phyloP scores from a whole-genome alignment of 257 asterid genomes.

The Solanum sejunctum region DNA sequence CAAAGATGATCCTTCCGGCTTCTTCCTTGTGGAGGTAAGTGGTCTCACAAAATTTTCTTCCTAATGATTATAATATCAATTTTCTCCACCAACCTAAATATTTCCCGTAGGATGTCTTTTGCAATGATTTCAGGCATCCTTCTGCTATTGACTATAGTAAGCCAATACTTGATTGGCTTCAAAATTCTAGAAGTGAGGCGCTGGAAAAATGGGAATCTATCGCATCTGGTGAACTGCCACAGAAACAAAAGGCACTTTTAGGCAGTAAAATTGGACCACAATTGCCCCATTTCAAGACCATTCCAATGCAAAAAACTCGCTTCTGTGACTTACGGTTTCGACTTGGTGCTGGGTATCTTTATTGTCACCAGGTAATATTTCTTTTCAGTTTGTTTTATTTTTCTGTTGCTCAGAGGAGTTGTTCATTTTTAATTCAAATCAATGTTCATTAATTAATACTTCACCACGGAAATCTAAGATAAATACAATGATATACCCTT shows the following conservation, averaged over 20 bases:
- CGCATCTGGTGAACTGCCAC: constrained; percentile 52
- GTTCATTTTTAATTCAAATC: neutral
- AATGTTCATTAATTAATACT: neutral
- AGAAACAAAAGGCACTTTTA: constrained; percentile 53
- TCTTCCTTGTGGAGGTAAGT: constrained; percentile 75
- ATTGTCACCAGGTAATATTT: constrained; percentile 72
- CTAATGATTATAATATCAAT: neutral
- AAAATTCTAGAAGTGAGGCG: constrained; percentile 53
- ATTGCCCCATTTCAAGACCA: constrained; percentile 51
- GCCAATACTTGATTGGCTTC: constrained; percentile 75
- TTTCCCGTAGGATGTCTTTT: constrained; percentile 57
- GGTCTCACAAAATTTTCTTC: neutral
- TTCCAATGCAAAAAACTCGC: constrained; percentile 48
- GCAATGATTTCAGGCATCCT: constrained; percentile 55
- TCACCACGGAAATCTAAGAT: neutral
- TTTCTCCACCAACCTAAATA: neutral
- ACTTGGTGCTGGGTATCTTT: constrained; percentile 82
- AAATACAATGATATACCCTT: neutral
- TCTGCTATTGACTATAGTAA: constrained; percentile 59
- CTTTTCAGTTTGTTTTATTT: neutral
- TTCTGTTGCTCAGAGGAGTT: neutral
- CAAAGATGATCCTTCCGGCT: constrained; percentile 66
- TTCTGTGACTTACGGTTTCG: constrained; percentile 67
- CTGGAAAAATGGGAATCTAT: constrained; percentile 79
- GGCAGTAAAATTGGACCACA: constrained; percentile 27